Conservation (phyloP, 164 flowering plant species). For the Annona cherimola region DNA sequence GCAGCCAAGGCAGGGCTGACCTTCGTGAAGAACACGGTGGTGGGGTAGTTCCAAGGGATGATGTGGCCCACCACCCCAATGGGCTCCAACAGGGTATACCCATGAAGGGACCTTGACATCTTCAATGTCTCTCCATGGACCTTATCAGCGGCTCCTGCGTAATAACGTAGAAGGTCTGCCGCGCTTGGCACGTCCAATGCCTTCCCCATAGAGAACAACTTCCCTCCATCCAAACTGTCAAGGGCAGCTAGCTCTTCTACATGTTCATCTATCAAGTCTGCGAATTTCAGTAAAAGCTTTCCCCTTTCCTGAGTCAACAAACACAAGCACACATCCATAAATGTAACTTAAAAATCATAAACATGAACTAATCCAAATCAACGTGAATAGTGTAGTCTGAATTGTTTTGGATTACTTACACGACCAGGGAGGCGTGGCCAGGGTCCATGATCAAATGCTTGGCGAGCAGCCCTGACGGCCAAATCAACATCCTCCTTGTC, state of each 20-base stretch:
- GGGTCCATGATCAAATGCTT: conserved; percentile 75
- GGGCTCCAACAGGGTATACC: conserved; percentile 69
- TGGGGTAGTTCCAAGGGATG: conserved; percentile 67
- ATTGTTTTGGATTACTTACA: too few relatives aligned
- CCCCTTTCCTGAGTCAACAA: conserved; percentile 46
- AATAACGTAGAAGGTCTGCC: conserved; percentile 46
- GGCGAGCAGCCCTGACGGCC: conserved; percentile 83
- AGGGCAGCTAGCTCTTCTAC: conserved; percentile 60
- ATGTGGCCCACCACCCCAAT: conserved; percentile 79
- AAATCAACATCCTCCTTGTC: conserved; percentile 64
- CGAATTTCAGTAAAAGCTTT: conserved; percentile 56
- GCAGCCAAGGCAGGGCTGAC: conserved; percentile 74
- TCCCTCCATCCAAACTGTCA: conserved; percentile 65
- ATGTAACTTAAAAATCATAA: too few relatives aligned
- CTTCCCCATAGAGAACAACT: conserved; percentile 34
- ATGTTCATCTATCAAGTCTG: conserved; percentile 57
- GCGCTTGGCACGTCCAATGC: conserved; percentile 38
- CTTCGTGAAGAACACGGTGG: conserved; percentile 44
- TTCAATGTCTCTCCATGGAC: conserved; percentile 74
- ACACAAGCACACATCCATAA: not conserved
- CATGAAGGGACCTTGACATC: conserved; percentile 44
- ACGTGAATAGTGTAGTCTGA: too few relatives aligned
- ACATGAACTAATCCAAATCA: too few relatives aligned
- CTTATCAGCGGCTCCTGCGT: conserved; percentile 86
- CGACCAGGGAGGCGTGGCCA: conserved; percentile 79